Evolutionary conservation across 208 protist genomes (phyloP).

Genomic region (Acanthamoeba triangularis): DNA sequence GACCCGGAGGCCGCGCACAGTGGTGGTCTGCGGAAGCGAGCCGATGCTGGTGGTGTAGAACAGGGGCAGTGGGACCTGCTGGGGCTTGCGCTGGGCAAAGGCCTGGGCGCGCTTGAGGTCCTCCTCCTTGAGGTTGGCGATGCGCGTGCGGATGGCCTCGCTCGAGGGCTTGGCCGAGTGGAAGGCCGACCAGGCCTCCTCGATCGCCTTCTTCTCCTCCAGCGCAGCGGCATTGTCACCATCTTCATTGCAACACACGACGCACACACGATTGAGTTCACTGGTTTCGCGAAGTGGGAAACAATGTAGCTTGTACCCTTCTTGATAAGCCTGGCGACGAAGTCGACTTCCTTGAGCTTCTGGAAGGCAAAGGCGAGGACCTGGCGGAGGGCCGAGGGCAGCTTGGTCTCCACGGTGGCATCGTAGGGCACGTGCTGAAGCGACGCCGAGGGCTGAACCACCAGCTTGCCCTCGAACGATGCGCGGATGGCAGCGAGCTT

Average conservation of each 20-base stretch:
- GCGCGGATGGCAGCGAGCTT: conserved; percentile 52
- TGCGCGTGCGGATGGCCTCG: conserved; percentile 50
- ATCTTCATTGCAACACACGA: not conserved
- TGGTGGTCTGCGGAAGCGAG: conserved; percentile 94
- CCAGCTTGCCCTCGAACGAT: conserved; percentile 84
- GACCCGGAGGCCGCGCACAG: conserved; percentile 90
- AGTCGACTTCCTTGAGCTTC: conserved; percentile 92
- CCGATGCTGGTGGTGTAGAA: conserved; percentile 96
- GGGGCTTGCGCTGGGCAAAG: conserved; percentile 86
- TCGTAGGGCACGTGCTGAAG: conserved; percentile 93
- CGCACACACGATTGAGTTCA: not conserved
- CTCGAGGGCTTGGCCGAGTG: conserved; percentile 75
- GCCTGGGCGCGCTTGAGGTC: conserved; percentile 69
- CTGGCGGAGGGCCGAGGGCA: conserved; percentile 89
- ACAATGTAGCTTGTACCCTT: not conserved
- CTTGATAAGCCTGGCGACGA: conserved; percentile 87
- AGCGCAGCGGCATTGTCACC: not conserved
- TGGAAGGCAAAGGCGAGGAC: conserved; percentile 93
- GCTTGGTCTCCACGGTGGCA: conserved; percentile 87
- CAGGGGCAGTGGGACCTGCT: conserved; percentile 85
- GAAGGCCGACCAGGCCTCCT: conserved; percentile 27
- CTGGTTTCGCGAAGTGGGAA: not conserved
- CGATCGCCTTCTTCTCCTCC: not conserved
- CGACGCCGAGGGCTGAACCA: conserved; percentile 92
- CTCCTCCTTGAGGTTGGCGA: conserved; percentile 62